Evolutionary conservation across 208 protist species (phyloP).

Genomic region (Trypanosoma grayi): DNA sequence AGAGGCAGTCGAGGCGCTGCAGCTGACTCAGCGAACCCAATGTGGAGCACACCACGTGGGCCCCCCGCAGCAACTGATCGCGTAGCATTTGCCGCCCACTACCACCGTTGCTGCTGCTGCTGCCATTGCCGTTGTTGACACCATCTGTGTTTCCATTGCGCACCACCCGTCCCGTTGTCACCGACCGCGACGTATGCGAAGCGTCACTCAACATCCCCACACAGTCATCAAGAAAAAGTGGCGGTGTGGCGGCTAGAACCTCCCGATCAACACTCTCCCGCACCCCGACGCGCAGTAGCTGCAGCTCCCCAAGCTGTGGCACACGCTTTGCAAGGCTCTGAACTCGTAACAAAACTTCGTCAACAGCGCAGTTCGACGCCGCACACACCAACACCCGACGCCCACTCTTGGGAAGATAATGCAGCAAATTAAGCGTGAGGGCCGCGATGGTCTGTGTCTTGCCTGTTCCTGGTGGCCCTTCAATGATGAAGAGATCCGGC

Average conservation of each 20-base stretch:
- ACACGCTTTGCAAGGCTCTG: constrained; percentile 27
- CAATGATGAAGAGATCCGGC: constrained; percentile 70
- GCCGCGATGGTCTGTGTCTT: constrained; percentile 89
- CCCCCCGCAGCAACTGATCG: constrained; percentile 34
- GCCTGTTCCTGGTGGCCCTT: constrained; percentile 88
- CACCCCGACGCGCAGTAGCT: constrained; percentile 66
- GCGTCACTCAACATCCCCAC: constrained; percentile 1
- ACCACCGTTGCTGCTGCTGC: neutral
- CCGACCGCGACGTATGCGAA: neutral
- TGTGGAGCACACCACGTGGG: constrained; percentile 66
- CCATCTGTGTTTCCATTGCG: too few relatives aligned
- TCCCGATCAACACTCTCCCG: constrained; percentile 53
- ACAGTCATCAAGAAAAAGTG: constrained; percentile 73
- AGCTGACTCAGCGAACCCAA: constrained; percentile 80
- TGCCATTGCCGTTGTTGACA: too few relatives aligned
- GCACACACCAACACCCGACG: constrained; percentile 73
- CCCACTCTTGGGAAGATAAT: constrained; percentile 30
- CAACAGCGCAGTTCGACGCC: constrained; percentile 85
- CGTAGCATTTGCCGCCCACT: constrained; percentile 5
- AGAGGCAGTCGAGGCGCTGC: constrained; percentile 33
- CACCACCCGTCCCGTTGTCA: neutral
- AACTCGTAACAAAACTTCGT: constrained; percentile 75
- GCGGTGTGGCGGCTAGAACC: constrained; percentile 40
- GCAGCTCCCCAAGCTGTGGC: constrained; percentile 22
- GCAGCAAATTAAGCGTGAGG: constrained; percentile 69